Evolutionary conservation across 2,329 filamentous ascomycete genomes (phyloP).

Genomic region (Blastomyces gilchristii): DNA sequence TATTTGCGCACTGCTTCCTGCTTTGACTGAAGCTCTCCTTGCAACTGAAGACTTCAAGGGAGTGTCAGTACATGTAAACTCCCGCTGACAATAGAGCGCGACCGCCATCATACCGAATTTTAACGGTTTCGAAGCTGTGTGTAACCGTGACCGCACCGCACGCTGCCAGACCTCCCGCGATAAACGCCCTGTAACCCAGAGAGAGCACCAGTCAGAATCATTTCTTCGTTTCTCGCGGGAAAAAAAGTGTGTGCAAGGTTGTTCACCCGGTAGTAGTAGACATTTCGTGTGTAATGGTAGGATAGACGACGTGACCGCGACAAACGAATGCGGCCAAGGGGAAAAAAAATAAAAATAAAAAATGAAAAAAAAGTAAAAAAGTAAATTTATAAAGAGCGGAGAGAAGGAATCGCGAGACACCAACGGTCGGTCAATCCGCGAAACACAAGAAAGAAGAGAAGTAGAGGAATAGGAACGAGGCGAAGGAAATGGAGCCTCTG

Average conservation of each 20-base stretch:
- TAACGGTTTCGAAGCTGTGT: slow-evolving; percentile 96
- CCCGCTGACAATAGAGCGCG: background rate
- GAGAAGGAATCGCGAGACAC: background rate
- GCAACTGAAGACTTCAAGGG: slow-evolving; percentile 69
- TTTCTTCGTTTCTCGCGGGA: background rate
- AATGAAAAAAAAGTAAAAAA: no score
- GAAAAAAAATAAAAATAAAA: background rate
- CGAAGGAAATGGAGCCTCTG: background rate
- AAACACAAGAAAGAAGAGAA: background rate
- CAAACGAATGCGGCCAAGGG: background rate
- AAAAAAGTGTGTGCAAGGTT: background rate
- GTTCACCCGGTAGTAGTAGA: slow-evolving; percentile 45
- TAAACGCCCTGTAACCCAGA: slow-evolving; percentile 57
- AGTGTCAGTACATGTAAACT: slow-evolving; percentile 8
- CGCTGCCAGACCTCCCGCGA: slow-evolving; percentile 90
- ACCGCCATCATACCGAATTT: slow-evolving; percentile 65
- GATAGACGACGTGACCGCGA: background rate
- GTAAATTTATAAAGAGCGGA: background rate
- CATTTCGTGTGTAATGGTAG: slow-evolving; percentile 30
- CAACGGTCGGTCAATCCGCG: background rate
- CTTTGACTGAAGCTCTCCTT: slow-evolving; percentile 87
- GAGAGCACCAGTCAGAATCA: slow-evolving; percentile 11
- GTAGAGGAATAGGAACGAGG: background rate
- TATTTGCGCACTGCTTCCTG: slow-evolving; percentile 79
- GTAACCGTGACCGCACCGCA: slow-evolving; percentile 96